These are phyloP conservation scores for Gymnopilus junonius DNA, from an alignment of 768 basidiomycete species.

Conservation along the genomic window DNA sequence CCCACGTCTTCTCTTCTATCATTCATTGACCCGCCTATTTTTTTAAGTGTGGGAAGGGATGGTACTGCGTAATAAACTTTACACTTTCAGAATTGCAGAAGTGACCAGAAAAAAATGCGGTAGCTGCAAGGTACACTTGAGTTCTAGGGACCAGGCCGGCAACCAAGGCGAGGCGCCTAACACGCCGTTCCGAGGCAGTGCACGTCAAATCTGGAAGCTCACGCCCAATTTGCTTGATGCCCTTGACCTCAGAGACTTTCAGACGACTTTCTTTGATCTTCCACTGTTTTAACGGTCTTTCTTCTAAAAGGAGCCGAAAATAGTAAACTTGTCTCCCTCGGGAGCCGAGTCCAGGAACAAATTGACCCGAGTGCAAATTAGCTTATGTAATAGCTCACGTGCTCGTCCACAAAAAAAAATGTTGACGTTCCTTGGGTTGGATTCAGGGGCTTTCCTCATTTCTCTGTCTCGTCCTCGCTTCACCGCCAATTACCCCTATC, in stretches of 20 bases:
- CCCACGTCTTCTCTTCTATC: no score
- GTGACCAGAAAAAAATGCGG: no score
- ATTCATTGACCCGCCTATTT: no score
- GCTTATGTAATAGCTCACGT: conserved; percentile 14
- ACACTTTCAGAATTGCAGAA: no score
- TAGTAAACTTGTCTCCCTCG: no score
- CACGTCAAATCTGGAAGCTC: background rate
- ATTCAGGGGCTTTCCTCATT: conserved; percentile 22
- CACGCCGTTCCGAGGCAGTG: background rate
- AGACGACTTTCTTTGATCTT: no score
- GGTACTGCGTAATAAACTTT: no score
- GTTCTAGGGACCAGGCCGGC: background rate
- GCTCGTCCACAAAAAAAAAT: conserved; percentile 17
- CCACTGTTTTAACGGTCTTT: no score
- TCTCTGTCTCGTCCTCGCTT: conserved; percentile 13
- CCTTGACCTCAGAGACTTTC: background rate
- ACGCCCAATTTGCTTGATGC: background rate
- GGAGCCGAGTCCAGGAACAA: no score
- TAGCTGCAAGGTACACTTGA: background rate
- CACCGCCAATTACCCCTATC: conserved; percentile 17
- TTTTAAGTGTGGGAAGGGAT: no score
- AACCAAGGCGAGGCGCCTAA: background rate
- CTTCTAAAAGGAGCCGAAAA: no score
- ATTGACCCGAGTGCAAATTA: conserved; percentile 9
- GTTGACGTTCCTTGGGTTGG: conserved; percentile 13